Conservation (phyloP, 129 eudicot genomes). For the Flaveria linearis region DNA sequence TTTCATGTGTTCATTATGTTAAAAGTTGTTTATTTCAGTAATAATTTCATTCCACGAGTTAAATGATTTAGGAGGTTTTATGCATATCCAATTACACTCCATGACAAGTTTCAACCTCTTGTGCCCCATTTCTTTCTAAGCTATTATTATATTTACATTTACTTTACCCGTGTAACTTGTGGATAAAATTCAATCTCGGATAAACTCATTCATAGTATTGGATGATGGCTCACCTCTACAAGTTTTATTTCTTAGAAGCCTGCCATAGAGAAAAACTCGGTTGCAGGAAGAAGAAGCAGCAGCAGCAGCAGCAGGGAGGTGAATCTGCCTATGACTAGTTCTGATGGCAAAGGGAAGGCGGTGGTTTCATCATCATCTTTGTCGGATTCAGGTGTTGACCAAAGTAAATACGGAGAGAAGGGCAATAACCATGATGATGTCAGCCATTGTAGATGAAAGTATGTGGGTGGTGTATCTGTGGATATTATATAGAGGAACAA, state of each 20-base stretch:
- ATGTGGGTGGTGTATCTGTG: constrained; percentile 28
- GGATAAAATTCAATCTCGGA: neutral
- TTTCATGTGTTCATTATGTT: neutral
- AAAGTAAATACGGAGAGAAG: constrained; percentile 25
- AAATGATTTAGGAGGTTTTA: neutral
- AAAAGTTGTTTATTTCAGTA: neutral
- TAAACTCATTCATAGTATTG: neutral
- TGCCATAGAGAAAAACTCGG: constrained; percentile 20
- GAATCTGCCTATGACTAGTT: constrained; percentile 18
- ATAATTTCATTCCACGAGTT: neutral
- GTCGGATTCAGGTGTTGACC: constrained; percentile 31
- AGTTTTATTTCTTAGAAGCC: constrained; percentile 22
- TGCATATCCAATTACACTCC: constrained; percentile 4
- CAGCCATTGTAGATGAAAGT: constrained; percentile 33
- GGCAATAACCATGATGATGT: constrained; percentile 11
- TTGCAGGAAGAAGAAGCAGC: constrained; percentile 22
- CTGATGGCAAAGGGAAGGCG: constrained; percentile 59
- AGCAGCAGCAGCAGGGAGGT: constrained; percentile 24
- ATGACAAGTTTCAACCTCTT: neutral
- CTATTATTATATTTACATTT: neutral
- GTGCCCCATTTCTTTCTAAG: neutral
- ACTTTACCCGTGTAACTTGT: neutral
- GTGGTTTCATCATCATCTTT: constrained; percentile 32
- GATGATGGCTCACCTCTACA: constrained; percentile 7
- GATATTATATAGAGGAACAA: constrained; percentile 32